These are phyloP conservation scores for Candida rishiriensis DNA, from an alignment of 805 yeast genomes.

Conservation along the genomic window DNA sequence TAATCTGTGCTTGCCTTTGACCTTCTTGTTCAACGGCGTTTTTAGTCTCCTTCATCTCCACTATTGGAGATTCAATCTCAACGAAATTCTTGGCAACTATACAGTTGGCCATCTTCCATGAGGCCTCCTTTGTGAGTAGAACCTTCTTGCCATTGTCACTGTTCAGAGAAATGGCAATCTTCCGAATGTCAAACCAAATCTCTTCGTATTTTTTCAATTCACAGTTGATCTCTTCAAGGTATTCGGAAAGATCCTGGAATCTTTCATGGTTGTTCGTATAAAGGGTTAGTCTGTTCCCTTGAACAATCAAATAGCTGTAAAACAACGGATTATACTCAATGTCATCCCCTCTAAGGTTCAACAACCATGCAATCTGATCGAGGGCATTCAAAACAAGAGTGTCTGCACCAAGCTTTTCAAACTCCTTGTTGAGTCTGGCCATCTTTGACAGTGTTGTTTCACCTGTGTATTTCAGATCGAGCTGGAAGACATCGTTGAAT, in stretches of 20 bases:
- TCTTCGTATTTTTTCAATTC: constrained; percentile 38
- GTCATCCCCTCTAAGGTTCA: constrained; percentile 65
- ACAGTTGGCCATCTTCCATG: constrained; percentile 66
- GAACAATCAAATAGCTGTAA: constrained; percentile 45
- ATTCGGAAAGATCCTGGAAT: constrained; percentile 33
- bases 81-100: constrained; percentile 35
- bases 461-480: constrained; percentile 60
- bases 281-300: constrained; percentile 34
- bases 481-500: constrained; percentile 42
- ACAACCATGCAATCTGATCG: constrained; percentile 89
- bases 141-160: constrained; percentile 27
- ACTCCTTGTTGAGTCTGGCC: constrained; percentile 37
- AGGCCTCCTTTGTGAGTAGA: constrained; percentile 50
- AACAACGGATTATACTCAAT: constrained; percentile 54
- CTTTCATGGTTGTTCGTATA: constrained; percentile 39
- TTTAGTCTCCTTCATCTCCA: constrained; percentile 48
- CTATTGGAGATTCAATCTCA: constrained; percentile 53
- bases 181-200: constrained; percentile 41
- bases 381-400: constrained; percentile 43
- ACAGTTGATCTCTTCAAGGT: constrained; percentile 42
- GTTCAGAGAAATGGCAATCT: constrained; percentile 29
- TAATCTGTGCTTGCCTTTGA: constrained; percentile 48
- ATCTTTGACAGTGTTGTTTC: constrained; percentile 57
- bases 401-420: constrained; percentile 24
- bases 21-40: constrained; percentile 46